Base-by-base conservation (phyloP, 306 rosid genomes). In the Vigna angularis region DNA sequence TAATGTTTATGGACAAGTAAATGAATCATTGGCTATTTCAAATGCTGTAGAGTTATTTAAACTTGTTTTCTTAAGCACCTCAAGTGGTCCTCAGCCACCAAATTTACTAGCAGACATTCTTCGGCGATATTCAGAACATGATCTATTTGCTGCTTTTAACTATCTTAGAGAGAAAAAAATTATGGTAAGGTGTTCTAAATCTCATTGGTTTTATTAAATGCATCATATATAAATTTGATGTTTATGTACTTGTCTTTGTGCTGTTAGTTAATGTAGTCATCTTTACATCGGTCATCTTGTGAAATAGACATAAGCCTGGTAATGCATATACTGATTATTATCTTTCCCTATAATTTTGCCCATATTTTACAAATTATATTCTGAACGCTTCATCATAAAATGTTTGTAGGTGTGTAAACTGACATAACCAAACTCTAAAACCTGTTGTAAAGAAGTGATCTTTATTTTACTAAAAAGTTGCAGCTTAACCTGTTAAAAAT, bases 41-140 rank as follows among this genome's bases (percentile, higher is more conserved):
- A 95, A 91, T 86, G 97, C 91, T 45, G 96, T 95, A 79, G 98
- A 95, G 89, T 90, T 95, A 49, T 95, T 95, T 87, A 95, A 95
- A 90, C 98, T 95, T 81, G 91, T 95, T 71, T 95, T 95, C 78
- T 78, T 93, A 75, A 91, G 96, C 85, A 89, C 90, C 84, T 89
- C 97, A 59, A 81, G 88, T 68, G 83, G 88, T 47, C 83, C 91
- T 16, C 87, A 76, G 49, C 91, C 91, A 44, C 88, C 98, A 45
- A 91, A 78, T 83, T 87, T 93, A 70, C 81, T 92, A 24, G 96
- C 98, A 44, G 89, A 90, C 74, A 84, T 91, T 85, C 85, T 92
- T 66, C 88, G 97, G 89, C 91, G 88, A 71, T 95, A 95, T 78
- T 92, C 98, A 53, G 97, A 92, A 85, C 96, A 87, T 91, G 98